phyloP scores from a whole-genome alignment of 352 stramenopile genomes.

The Globisporangium lucens region DNA sequence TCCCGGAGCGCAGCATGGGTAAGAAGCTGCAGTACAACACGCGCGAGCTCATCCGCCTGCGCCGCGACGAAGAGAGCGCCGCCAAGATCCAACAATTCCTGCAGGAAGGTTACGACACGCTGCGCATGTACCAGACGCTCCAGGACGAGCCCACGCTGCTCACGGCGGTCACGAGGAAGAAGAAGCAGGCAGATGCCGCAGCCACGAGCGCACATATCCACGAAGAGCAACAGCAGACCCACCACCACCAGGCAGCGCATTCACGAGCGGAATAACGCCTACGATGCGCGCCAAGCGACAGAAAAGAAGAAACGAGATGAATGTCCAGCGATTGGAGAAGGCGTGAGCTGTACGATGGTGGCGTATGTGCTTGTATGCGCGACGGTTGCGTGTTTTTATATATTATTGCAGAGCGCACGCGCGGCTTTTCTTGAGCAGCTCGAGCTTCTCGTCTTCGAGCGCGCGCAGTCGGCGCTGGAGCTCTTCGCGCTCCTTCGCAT shows the following conservation, averaged over 20 bases:
- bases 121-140: constrained; percentile 60
- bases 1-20: constrained; percentile 58
- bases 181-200: constrained; percentile 6
- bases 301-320: not conserved
- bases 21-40: constrained; percentile 78
- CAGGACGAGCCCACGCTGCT: constrained; percentile 42
- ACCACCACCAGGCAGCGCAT: not conserved
- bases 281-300: not conserved
- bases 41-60: constrained; percentile 62
- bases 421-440: constrained; percentile 54
- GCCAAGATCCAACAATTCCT: constrained; percentile 39
- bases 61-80: constrained; percentile 42
- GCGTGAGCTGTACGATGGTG: not conserved
- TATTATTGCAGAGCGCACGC: constrained; percentile 46
- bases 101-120: constrained; percentile 46
- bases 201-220: constrained; percentile 4
- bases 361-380: not conserved
- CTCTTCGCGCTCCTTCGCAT: constrained; percentile 55
- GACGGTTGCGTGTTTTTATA: not conserved
- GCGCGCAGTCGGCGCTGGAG: constrained; percentile 43
- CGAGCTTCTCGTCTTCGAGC: constrained; percentile 59
- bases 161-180: constrained; percentile 57
- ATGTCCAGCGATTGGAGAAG: not conserved
- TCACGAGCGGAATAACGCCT: constrained; percentile 5
- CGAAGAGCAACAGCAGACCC: not conserved